These are phyloP conservation scores for Nicotiana knightiana DNA, from an alignment of 257 asterid genomes.

Conservation along the genomic window DNA sequence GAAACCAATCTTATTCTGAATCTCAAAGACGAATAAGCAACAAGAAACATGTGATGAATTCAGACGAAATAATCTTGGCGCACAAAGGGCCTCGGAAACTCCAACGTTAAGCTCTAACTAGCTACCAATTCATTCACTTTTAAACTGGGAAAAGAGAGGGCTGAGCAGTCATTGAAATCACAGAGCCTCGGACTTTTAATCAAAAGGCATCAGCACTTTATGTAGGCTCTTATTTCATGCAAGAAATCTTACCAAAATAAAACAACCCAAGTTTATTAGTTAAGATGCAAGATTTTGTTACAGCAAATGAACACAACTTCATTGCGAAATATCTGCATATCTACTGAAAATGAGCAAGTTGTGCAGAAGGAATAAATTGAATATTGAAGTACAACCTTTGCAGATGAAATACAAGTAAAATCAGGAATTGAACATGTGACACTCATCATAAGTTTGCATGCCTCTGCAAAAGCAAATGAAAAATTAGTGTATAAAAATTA, in stretches of 20 bases:
- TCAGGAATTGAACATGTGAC: slow-evolving; percentile 92
- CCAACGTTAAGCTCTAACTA: background rate
- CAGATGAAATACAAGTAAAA: slow-evolving; percentile 79
- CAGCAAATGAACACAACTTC: background rate
- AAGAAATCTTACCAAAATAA: background rate
- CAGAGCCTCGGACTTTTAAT: background rate
- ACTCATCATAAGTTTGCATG: slow-evolving; percentile 84
- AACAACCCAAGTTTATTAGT: background rate
- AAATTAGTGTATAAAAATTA: background rate
- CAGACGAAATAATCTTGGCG: background rate
- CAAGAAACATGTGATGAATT: background rate
- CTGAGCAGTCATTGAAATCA: background rate
- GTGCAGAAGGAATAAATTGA: background rate
- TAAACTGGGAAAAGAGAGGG: background rate
- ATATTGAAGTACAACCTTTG: slow-evolving; percentile 55
- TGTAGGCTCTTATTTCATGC: background rate
- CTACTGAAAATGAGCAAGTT: background rate
- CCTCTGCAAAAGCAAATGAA: slow-evolving; percentile 45
- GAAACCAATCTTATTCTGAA: background rate
- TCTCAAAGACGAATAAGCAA: background rate
- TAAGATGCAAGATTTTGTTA: background rate
- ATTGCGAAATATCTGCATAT: background rate
- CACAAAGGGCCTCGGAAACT: background rate
- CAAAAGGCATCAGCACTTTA: background rate
- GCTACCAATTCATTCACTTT: slow-evolving; percentile 1